A percentile compares a stretch with the other conserved stretches of the same genome.
phyloP scores from a whole-genome alignment of 768 basidiomycete genomes.

The Lactarius vividus region DNA sequence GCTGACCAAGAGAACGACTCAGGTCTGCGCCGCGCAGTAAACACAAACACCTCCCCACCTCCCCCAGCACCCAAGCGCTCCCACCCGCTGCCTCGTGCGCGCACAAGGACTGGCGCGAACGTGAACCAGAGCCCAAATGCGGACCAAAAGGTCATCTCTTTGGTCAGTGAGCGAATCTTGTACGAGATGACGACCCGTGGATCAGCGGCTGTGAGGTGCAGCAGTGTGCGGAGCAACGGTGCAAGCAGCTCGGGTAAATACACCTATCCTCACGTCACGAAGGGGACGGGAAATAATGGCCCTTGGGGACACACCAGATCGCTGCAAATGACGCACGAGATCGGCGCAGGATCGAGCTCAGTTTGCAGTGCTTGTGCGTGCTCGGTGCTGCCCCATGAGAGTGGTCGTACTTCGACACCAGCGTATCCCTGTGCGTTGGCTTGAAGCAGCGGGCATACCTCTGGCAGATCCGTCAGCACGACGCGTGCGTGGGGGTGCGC shows the following conservation, averaged over 20 bases:
- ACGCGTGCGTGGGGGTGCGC: conserved; percentile 32
- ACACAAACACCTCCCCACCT: conserved; percentile 48
- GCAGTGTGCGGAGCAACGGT: conserved; percentile 68
- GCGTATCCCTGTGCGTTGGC: conserved; percentile 34
- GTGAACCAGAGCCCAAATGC: conserved; percentile 79
- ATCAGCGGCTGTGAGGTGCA: conserved; percentile 54
- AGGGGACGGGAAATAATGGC: not conserved
- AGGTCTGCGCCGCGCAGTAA: conserved; percentile 54
- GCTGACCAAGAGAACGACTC: conserved; percentile 58
- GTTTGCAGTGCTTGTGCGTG: conserved; percentile 43
- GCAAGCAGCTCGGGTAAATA: conserved; percentile 84
- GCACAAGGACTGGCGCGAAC: conserved; percentile 53
- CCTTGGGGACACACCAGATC: conserved; percentile 61
- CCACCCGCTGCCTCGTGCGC: conserved; percentile 25
- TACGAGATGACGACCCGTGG: conserved; percentile 64
- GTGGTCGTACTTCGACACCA: conserved; percentile 48
- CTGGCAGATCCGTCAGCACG: conserved; percentile 72
- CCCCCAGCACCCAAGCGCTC: conserved; percentile 26
- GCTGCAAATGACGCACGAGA: conserved; percentile 77
- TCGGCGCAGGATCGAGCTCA: conserved; percentile 36
- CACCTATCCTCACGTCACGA: conserved; percentile 47
- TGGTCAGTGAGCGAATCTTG: conserved; percentile 67
- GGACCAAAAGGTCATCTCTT: conserved; percentile 75
- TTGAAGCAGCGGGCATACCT: conserved; percentile 56
- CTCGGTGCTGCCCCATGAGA: conserved; percentile 65